phyloP scores from a whole-genome alignment of 2,329 filamentous ascomycete genomes.

The Cladophialophora carrionii region DNA sequence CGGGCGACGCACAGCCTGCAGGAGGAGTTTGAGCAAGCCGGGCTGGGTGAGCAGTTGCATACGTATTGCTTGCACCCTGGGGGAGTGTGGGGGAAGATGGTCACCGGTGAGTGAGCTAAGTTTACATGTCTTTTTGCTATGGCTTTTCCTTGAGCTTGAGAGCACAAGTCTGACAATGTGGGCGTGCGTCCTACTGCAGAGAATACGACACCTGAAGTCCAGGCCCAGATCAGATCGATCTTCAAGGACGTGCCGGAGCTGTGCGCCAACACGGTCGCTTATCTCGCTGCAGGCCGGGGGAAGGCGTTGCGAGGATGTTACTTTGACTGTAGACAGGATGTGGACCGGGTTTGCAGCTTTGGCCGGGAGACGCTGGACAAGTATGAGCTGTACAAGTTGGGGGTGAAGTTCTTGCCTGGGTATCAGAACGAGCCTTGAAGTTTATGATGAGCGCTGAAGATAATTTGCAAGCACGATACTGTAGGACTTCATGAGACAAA shows the following conservation, averaged over 20 bases:
- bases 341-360: constrained; percentile 17
- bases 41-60: constrained; percentile 17
- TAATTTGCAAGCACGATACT: neutral
- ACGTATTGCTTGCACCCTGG: constrained; percentile 24
- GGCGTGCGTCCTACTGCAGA: neutral
- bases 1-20: constrained; percentile 24
- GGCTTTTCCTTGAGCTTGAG: too few species aligned
- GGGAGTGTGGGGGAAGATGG: constrained; percentile 21
- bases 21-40: constrained; percentile 26
- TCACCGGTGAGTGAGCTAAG: constrained; percentile 4
- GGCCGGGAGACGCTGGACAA: constrained; percentile 19
- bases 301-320: constrained; percentile 28
- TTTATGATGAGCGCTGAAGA: neutral
- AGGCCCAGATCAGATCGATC: constrained; percentile 1
- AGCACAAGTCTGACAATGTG: too few species aligned
- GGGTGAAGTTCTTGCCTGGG: constrained; percentile 24
- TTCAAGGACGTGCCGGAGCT: constrained; percentile 25
- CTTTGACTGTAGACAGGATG: constrained; percentile 27
- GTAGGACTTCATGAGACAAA: neutral
- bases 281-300: constrained; percentile 22
- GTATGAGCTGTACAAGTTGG: constrained; percentile 19
- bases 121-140: neutral
- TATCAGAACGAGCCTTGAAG: constrained; percentile 30
- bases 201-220: constrained; percentile 11
- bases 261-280: constrained; percentile 23